Base-by-base conservation (phyloP, 208 protist species). In the Wallacemonas sp. region DNA sequence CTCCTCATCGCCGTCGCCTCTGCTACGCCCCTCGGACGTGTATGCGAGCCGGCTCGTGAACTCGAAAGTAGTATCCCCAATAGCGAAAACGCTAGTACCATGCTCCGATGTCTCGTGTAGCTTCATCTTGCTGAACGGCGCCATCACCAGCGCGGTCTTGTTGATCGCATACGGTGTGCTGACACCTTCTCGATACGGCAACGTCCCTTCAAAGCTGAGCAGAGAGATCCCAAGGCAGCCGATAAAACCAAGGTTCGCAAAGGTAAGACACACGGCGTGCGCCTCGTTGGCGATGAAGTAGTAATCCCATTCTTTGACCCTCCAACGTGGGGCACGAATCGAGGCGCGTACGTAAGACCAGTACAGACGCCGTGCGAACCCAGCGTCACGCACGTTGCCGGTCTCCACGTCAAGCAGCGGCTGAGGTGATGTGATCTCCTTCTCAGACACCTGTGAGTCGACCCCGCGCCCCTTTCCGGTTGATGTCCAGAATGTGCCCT, bases 211-310 rank as follows among this genome's bases (percentile, higher is more conserved):
- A 19, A 46, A 46, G 42, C 42, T 46, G 11, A 46, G 42, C 4
- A 46, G 42, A 21, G 42, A 46, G 11, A 46, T 19, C 17, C 11
- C 4, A 19, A 46, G 42, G 11, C 11, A 21, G 17, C 42, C 42
- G 42, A 46, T 19, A 46, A 46, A 46, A 19, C 42, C 42, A 19
- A 46, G 42, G 17, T 46, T 46, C 17, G 42, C 42, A 19, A 46
- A 46, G 4, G 42, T 46, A 4, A 46, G 17, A 19, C 42, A 46
- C 3, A 46, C 17, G 11, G 42, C 42, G 42, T 46, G 4, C 11
- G 42, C 22, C 42, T 46, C 42, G 42, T 46, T 46, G 11, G 42
- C 42, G 17, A 46, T 46, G 42, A 24, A 46, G 42, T 46, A 46
- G 42, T 46, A 46, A 19, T 46, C 42, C 42, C 42, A 46, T 19